Base-by-base conservation (phyloP, 352 stramenopile species). In the Pythium scleroteichum region DNA sequence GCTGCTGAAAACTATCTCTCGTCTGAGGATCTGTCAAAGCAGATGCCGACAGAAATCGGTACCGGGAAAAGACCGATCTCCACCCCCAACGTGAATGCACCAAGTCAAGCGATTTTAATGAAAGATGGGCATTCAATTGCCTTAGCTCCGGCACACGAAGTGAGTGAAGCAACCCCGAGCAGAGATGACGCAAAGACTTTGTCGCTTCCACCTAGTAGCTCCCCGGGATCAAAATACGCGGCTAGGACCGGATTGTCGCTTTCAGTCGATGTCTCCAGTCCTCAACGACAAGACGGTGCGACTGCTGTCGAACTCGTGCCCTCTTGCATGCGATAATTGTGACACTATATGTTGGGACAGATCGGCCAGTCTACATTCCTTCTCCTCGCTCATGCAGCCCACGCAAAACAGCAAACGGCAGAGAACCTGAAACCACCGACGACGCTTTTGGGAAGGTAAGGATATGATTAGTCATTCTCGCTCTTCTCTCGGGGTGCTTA, bases 391-490 rank as follows among this genome's bases (percentile, higher is more conserved):
- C 68, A 2, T 72, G 63, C 23, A 87, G 69, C 23, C 69, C 55
- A 24, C 67, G 48, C 24, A 76, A 67, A 26, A 23, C 19, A 57
- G 60, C 53, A 53, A 50, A 23, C 20, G 51, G 29, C 19, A 57
- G 24, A 27, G 54, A 71, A 24, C 55, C 52, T n/a, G 53, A 63
- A 13, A 13, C 33, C 16, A 22, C 16, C 47, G 56, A 76, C 20
- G 32, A 33, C 3, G 76, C 68, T 56, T 94, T 94, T 47, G 68
- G 85, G 27, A 89, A 88, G 79, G 82, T 92, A 66, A 6, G 39
- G n/a, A n/a, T n/a, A n/a, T n/a, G n/a, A n/a, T n/a, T n/a, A n/a
- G n/a, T n/a, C n/a, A n/a, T n/a, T n/a, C n/a, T n/a, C n/a, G n/a
- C n/a, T n/a, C n/a, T n/a, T n/a, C n/a, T n/a, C 13, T 19, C 33